Evolutionary conservation across 148 eudicot genomes (phyloP), one percentile per base, ranked within the genome.

Genomic region (Arbutus unedo): DNA sequence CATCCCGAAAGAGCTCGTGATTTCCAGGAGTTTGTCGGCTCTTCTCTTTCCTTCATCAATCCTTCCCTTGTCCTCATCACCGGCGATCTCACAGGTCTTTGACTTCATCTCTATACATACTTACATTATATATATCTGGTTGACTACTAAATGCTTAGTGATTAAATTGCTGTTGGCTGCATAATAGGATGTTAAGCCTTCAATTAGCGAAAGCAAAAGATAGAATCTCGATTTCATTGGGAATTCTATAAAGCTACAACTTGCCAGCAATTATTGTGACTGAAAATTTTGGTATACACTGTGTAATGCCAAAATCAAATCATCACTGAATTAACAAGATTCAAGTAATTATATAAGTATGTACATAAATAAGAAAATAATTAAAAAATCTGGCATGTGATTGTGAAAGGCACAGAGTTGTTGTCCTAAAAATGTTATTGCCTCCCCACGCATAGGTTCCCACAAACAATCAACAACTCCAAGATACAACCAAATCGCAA

Each of bases 31-130:
- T 76, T 87, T 8, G 94, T 94, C 74, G 89, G 89, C 3, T 90
- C 94, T 1, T 47, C 85, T 80, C 97, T 96, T 64, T 85, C 94
- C 44, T 78, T 90, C 77, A 87, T 96, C 85, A 93, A 91, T 54
- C 99, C 99, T 87, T 90, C 94, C 64, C 89, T 96, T 10, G 99
- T 96, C 73, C 89, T 96, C 85, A 82, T 96, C 89, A 96, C 97
- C 43, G 99, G 99, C 55, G 99, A 96, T 89, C 95, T 96, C 79
- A 94, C 99, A 81, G 99, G 99, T 92, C 53, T 47, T 54, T 4
- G 8, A 23, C 50, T 18, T n/a, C 23, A n/a, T 18, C 43, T 11
- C 79, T 51, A 67, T 38, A 31, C 38, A 31, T 31, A 31, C 38
- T 0, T 31, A 31, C 38, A 31, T 31, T 31, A 31, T 31, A 31